phyloP scores from a whole-genome alignment of 768 basidiomycete species.

The Lactifluus pinguis region DNA sequence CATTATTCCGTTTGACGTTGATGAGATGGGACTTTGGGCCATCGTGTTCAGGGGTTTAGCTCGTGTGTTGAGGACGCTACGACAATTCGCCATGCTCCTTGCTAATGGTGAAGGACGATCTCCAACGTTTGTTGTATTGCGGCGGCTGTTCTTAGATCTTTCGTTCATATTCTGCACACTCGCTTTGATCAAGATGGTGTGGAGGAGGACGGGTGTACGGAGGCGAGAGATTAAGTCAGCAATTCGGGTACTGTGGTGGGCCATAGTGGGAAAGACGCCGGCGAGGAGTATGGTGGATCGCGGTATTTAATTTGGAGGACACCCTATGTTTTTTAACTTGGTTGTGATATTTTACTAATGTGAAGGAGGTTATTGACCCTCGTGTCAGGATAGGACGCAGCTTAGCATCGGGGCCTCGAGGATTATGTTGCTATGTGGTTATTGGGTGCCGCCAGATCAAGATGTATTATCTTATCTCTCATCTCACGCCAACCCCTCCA shows the following conservation, averaged over 20 bases:
- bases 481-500: not conserved
- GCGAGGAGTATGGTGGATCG: constrained; percentile 41
- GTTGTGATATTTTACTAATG: not conserved
- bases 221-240: constrained; percentile 61
- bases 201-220: constrained; percentile 62
- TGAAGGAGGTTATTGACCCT: not conserved
- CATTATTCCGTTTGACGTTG: constrained; percentile 3
- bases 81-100: constrained; percentile 48
- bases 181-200: constrained; percentile 45
- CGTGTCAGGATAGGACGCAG: too few species aligned
- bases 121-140: constrained; percentile 56
- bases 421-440: too few species aligned
- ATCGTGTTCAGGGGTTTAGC: constrained; percentile 55
- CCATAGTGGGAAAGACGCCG: constrained; percentile 48
- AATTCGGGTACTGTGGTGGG: constrained; percentile 58
- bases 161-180: constrained; percentile 64
- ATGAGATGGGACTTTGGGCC: constrained; percentile 81
- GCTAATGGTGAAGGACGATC: constrained; percentile 50
- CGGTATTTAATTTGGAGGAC: constrained; percentile 28
- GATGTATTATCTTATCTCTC: not conserved
- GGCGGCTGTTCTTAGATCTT: constrained; percentile 69
- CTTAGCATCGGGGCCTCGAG: too few species aligned
- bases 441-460: not conserved
- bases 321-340: not conserved
- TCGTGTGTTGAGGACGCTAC: constrained; percentile 40